Evolutionary conservation across 225 moss, liverwort and hornwort species (phyloP), one percentile per base, ranked within the genome.

Genomic region (Ulota crispa): DNA sequence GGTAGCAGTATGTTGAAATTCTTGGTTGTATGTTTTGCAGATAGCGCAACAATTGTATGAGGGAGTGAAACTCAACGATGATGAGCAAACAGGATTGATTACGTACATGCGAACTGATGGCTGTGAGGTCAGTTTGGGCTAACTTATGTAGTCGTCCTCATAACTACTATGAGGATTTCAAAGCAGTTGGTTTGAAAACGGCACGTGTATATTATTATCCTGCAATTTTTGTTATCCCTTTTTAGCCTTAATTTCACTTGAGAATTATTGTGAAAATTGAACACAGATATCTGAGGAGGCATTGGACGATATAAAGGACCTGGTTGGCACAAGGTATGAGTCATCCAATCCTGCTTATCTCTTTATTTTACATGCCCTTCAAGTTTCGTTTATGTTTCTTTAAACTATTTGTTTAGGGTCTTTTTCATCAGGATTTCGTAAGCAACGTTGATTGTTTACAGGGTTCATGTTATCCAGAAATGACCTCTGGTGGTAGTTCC

Each of bases 31-130:
- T 50, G 50, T 77, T 30, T 60, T 83, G 78, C 92, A 99, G 98
- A 74, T 96, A 80, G 93, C 96, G 70, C 98, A 96, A 83, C 94
- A 99, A 62, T 83, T 99, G 36, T 99, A 99, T 41, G 98, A 99
- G 79, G 98, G 98, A 84, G 94, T 99, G 9, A 94, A 93, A 78
- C 88, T 99, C 63, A 87, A 86, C 24, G 87, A 91, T 64, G 93
- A 92, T 78, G 98, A 99, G 74, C 91, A 89, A 62, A 92, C 91
- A 31, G 98, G 98, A 68, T 83, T 99, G 43, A 96, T 99, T 64
- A 96, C 96, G 23, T 99, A 99, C 83, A 96, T 96, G 94, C 91
- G 98, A 59, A 96, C 98, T 50, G 96, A 99, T 89, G 89, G 98
- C 82, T 89, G 91, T 78, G 92, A 96, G 95, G 98, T 96, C 37